These are phyloP conservation scores for Aquanectria penicillioides DNA, from an alignment of 2,329 filamentous ascomycete species.

Conservation along the genomic window DNA sequence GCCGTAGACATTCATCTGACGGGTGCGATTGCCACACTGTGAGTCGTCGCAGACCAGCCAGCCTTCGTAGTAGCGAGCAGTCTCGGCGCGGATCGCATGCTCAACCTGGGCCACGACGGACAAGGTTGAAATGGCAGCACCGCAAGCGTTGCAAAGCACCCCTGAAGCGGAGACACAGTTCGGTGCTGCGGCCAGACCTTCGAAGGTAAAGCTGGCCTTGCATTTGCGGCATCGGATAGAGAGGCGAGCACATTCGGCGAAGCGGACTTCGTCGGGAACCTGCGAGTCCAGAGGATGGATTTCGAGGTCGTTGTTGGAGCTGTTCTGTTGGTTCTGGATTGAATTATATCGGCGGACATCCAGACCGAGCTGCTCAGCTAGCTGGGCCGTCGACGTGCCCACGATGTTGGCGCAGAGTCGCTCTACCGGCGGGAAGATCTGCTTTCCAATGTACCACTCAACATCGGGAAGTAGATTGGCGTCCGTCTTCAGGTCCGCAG, in stretches of 20 bases:
- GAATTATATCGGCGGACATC: conserved; percentile 85
- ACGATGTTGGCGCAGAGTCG: conserved; percentile 95
- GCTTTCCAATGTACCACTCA: conserved; percentile 98
- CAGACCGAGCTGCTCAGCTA: conserved; percentile 93
- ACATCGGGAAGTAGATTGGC: conserved; percentile 84
- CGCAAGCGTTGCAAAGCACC: conserved; percentile 78
- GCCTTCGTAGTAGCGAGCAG: conserved; percentile 88
- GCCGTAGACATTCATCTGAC: conserved; percentile 94
- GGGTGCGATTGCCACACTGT: conserved; percentile 85
- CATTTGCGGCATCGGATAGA: conserved; percentile 84
- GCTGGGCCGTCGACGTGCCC: conserved; percentile 87
- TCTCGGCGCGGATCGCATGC: conserved; percentile 79
- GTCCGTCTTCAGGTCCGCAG: conserved; percentile 83
- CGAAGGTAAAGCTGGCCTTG: conserved; percentile 76
- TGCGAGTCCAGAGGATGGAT: conserved; percentile 94
- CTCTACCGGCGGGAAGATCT: conserved; percentile 97
- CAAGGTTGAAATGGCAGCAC: conserved; percentile 71
- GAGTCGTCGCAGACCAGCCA: conserved; percentile 92
- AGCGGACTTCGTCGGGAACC: conserved; percentile 90
- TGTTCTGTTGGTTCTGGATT: conserved; percentile 56
- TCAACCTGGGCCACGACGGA: conserved; percentile 89
- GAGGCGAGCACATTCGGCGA: conserved; percentile 81
- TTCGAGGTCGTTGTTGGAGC: conserved; percentile 69
- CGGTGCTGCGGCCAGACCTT: conserved; percentile 72
- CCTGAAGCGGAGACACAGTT: conserved; percentile 77